Evolutionary conservation across 352 stramenopile genomes (phyloP).

Genomic region (Phytophthora ramorum): DNA sequence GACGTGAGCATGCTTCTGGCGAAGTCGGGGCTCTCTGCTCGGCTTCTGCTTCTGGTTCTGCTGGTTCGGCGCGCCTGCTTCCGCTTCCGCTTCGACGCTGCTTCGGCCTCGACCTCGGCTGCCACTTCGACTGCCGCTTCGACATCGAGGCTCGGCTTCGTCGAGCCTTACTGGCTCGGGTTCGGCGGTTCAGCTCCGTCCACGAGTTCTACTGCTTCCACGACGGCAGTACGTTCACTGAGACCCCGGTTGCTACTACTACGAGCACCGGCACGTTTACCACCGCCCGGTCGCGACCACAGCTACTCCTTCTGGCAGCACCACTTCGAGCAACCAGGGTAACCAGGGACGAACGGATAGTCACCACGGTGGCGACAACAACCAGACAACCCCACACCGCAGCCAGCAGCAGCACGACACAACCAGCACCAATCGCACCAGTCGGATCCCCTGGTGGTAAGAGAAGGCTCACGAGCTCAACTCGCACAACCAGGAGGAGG

Average conservation of each 20-base stretch:
- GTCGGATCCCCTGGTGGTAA: slow-evolving; percentile 31
- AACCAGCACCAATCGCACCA: slow-evolving; percentile 11
- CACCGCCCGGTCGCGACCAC: slow-evolving; percentile 6
- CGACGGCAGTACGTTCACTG: slow-evolving; percentile 1
- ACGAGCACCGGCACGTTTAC: not conserved
- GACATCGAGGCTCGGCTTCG: not conserved
- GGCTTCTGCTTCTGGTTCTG: not conserved
- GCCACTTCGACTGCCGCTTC: slow-evolving; percentile 1
- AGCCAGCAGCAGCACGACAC: slow-evolving; percentile 7
- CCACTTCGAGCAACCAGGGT: slow-evolving; percentile 1
- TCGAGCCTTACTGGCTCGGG: not conserved
- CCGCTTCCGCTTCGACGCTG: not conserved
- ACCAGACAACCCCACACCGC: not conserved
- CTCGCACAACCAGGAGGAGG: too few species aligned
- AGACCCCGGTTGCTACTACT: slow-evolving; percentile 10
- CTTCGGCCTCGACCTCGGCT: not conserved
- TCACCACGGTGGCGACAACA: not conserved
- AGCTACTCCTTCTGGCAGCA: not conserved
- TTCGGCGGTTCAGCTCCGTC: slow-evolving; percentile 3
- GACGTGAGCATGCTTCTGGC: slow-evolving; percentile 29
- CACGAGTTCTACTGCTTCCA: slow-evolving; percentile 2
- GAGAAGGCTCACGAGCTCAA: too few species aligned
- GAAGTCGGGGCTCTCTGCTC: slow-evolving; percentile 18
- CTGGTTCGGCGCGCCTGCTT: not conserved
- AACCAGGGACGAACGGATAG: not conserved